Evolutionary conservation across 331 rosid genomes (phyloP).

Genomic region (Spiraea crenata): DNA sequence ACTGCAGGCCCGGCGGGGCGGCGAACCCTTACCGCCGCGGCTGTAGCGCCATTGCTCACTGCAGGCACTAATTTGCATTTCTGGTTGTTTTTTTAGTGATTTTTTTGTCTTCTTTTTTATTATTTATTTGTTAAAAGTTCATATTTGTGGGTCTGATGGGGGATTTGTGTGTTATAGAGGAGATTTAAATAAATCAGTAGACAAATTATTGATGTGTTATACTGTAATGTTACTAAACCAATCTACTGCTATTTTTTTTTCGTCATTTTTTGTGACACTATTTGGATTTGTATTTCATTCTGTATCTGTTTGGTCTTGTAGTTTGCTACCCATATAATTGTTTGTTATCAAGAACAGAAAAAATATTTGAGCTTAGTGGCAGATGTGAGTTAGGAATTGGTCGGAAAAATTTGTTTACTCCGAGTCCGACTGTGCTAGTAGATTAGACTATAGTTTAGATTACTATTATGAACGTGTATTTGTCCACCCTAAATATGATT

Average conservation of each 20-base stretch:
- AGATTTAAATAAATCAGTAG: constrained; percentile 16
- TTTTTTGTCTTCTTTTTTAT: background rate
- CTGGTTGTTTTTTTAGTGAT: background rate
- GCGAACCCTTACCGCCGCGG: constrained; percentile 96
- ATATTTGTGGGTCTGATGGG: constrained; percentile 27
- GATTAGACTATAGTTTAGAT: no score
- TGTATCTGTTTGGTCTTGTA: no score
- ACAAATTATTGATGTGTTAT: background rate
- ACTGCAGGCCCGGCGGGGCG: constrained; percentile 85
- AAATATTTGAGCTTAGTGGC: background rate
- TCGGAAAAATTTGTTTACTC: no score
- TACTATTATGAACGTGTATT: no score
- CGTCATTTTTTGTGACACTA: background rate
- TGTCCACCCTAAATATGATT: no score
- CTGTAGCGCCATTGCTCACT: constrained; percentile 78
- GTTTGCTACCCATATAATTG: background rate
- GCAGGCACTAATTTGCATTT: constrained; percentile 55
- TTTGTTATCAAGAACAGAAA: background rate
- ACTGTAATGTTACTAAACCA: background rate
- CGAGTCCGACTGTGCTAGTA: no score
- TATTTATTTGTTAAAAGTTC: background rate
- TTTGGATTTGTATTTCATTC: background rate
- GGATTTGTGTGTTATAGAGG: constrained; percentile 31
- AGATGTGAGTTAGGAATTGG: no score
- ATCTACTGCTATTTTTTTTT: background rate